Percentiles rank a stretch among this genome's conserved stretches.
These are phyloP conservation scores for Populus euphratica DNA, from an alignment of 345 rosid species.

Conservation along the genomic window DNA sequence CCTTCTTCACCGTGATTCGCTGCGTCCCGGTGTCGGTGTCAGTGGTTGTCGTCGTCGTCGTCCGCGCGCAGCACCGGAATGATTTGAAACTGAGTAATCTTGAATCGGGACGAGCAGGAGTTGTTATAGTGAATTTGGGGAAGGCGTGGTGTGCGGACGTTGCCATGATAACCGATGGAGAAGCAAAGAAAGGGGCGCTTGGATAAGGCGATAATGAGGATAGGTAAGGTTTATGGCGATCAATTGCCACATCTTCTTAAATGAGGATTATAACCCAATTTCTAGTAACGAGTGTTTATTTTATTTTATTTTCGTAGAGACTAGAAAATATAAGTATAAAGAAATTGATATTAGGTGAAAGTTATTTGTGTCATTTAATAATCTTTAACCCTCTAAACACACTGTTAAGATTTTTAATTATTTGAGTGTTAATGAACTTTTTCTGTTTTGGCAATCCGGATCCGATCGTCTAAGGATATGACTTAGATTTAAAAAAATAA, in stretches of 20 bases:
- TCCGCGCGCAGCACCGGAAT: conserved; percentile 43
- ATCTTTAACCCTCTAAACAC: too few relatives aligned
- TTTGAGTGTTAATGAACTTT: too few relatives aligned
- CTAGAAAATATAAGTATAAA: too few relatives aligned
- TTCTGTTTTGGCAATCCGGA: too few relatives aligned
- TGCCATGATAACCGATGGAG: conserved; percentile 14
- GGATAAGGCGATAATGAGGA: neutral
- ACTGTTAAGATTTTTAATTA: too few relatives aligned
- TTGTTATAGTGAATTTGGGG: conserved; percentile 25
- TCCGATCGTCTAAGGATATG: too few relatives aligned
- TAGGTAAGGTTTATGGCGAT: neutral
- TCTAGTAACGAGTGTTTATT: neutral
- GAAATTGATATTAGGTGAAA: too few relatives aligned
- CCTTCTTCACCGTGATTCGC: conserved; percentile 55
- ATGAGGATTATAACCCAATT: neutral
- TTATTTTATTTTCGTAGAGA: too few relatives aligned
- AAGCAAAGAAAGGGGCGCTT: too few relatives aligned
- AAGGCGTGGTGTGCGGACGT: conserved; percentile 30
- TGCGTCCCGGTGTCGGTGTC: conserved; percentile 29
- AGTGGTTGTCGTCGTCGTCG: conserved; percentile 28
- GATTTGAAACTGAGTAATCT: conserved; percentile 24
- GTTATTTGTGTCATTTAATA: too few relatives aligned
- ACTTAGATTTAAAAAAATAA: too few relatives aligned
- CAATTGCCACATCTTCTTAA: neutral
- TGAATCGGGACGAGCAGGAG: conserved; percentile 17